Percentiles rank a stretch among this genome's conserved stretches.
Evolutionary conservation across 768 basidiomycete species (phyloP).

Genomic region (Boletus pseudopeckii): DNA sequence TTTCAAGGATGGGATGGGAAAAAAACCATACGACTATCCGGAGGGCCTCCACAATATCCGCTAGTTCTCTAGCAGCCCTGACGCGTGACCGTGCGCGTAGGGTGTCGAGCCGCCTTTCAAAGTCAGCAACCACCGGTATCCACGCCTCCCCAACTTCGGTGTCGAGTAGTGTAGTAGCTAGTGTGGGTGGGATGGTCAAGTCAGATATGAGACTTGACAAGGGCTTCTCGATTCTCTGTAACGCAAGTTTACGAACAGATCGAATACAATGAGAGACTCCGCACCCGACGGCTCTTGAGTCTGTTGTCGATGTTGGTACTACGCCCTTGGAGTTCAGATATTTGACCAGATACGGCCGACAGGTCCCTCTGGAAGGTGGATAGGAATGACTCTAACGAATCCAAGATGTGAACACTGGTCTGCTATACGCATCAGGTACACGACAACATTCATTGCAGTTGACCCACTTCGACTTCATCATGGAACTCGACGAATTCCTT

Average conservation of each 20-base stretch:
- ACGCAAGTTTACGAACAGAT: slow-evolving; percentile 1
- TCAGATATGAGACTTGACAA: slow-evolving; percentile 77
- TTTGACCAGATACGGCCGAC: slow-evolving; percentile 92
- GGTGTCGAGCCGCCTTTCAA: slow-evolving; percentile 70
- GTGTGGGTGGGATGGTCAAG: slow-evolving; percentile 76
- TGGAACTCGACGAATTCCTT: slow-evolving; percentile 84
- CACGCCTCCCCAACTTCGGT: slow-evolving; percentile 85
- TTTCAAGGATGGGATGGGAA: background rate
- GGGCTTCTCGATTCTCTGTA: slow-evolving; percentile 84
- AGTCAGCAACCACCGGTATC: slow-evolving; percentile 76
- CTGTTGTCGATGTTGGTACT: slow-evolving; percentile 89
- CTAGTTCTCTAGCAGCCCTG: slow-evolving; percentile 80
- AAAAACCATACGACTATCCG: slow-evolving; percentile 72
- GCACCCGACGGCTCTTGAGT: slow-evolving; percentile 79
- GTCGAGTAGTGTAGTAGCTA: slow-evolving; percentile 78
- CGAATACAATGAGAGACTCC: slow-evolving; percentile 21
- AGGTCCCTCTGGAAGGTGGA: slow-evolving; percentile 95
- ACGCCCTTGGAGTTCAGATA: slow-evolving; percentile 87
- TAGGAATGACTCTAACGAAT: slow-evolving; percentile 86
- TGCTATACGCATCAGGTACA: slow-evolving; percentile 31
- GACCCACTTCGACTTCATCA: slow-evolving; percentile 77
- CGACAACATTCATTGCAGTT: background rate
- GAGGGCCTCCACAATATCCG: slow-evolving; percentile 80
- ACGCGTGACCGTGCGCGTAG: slow-evolving; percentile 75
- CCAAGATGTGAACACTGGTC: slow-evolving; percentile 83